Evolutionary conservation across 192 early-diverging fungal genomes (phyloP), one percentile per base, ranked within the genome.

Genomic region (Chytriomyces sp.): DNA sequence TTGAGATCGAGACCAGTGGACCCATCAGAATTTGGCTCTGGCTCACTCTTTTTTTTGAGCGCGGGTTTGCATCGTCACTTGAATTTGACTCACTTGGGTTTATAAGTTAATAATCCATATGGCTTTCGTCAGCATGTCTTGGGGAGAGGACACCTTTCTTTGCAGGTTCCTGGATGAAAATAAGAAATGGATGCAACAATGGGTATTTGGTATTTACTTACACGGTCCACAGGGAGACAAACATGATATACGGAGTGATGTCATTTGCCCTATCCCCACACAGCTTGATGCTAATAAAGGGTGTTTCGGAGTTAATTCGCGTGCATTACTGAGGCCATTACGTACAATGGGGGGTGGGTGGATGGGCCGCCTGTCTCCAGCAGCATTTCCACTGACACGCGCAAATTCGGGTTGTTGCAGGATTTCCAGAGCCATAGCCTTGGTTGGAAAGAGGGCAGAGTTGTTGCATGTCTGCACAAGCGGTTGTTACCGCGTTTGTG

Each of bases 1-100:
- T 28, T 26, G 76, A 83, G 35, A 76, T 69, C 7, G 68, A 57
- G 10, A 86, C 77, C 18, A 81, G 75, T 35, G 61, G 72, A 8
- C 85, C 85, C 28, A 83, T 76, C 45, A 86, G 43, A 9, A 78
- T 65, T 59, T 83, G 82, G 64, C 47, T 49, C 47, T 9, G 9
- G 20, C 7, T 70, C 11, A 50, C 44, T 18, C 10, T 2, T 16
- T 73, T 61, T 61, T 16, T 4, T 5, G 48, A 26, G 9, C 7
- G 13, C 72, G 23, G 24, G 26, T 16, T 10, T 47, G 5, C 67
- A 1, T 47, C 24, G 44, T 18, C 35, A 47, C 10, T 11, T 28
- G 43, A 0, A 18, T 44, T 7, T 18, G 9, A 18, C 44, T 18
- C 16, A 7, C 13, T 18, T 4, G 67, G 18, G 2, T 68, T 47